Evolutionary conservation across 257 asterid genomes (phyloP), one percentile per base, ranked within the genome.

Genomic region (Misopates orontium): DNA sequence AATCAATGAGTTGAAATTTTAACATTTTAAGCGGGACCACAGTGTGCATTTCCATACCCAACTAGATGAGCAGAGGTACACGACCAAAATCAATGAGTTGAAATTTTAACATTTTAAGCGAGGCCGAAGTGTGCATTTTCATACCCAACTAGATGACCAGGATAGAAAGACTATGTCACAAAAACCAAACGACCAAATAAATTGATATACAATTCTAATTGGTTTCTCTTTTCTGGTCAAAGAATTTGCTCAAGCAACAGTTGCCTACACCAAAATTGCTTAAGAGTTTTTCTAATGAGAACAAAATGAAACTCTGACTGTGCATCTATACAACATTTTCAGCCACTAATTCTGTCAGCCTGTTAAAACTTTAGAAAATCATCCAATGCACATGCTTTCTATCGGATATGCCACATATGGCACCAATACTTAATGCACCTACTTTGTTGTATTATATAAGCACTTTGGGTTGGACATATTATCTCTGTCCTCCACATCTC

Each of bases 81-180:
- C 16, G 41, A 66, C 48, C 59, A 28, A 48, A 48, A 36, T 10
- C 18, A 53, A 14, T 16, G 52, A 73, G 44, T 49, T 50, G 20
- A 51, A 58, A 32, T 42, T 58, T 56, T 47, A 51, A 56, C 53
- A 39, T 21, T 28, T 62, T 65, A 31, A 70, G 68, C 39, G 42
- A 39, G 56, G 0, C 40, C 12, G 25, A 18, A 52, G 47, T 41
- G 55, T 31, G 58, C 56, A 62, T 42, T 20, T 18, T 28, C 13
- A 42, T 39, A 67, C 54, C 23, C 45, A 42, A 62, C 32, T 28
- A 16, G 18, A 50, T 62, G 62, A 50, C 23, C 56, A 48, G 60
- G 36, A 40, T 44, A 61, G 36, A 3, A 32, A 25, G 17, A 41
- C 24, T 11, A 63, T 36, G 31, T 60, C 52, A 21, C 9, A 36